Conservation (phyloP, 148 eudicot species). For the Beta vulgaris region DNA sequence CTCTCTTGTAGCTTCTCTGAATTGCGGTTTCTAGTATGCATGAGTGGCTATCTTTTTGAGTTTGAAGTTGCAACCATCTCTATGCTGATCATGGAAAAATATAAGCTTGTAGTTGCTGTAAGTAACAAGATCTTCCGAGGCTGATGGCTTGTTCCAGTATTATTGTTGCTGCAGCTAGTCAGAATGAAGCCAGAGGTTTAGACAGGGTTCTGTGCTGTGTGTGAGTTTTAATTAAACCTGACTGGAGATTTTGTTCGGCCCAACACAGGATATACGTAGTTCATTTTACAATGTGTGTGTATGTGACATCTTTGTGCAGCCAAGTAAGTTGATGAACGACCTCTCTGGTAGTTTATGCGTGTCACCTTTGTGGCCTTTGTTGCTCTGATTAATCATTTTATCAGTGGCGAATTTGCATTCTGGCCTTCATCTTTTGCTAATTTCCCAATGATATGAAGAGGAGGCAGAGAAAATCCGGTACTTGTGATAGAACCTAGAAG, state of each 20-base stretch:
- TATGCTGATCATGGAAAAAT: constrained; percentile 13
- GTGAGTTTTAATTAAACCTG: not conserved
- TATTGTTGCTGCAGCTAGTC: constrained; percentile 1
- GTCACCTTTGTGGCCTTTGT: not conserved
- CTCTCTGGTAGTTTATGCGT: not conserved
- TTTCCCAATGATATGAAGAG: not conserved
- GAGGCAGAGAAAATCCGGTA: constrained; percentile 1
- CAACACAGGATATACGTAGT: not conserved
- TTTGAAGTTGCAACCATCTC: constrained; percentile 14
- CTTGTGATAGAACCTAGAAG: not conserved
- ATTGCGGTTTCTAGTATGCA: constrained; percentile 21
- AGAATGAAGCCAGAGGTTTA: not conserved
- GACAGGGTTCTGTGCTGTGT: not conserved
- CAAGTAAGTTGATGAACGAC: not conserved
- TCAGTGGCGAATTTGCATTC: not conserved
- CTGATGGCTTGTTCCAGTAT: not conserved
- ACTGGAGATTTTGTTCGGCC: not conserved
- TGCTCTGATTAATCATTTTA: not conserved
- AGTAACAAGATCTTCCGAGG: not conserved
- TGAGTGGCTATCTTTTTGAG: constrained; percentile 12
- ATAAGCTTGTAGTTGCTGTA: not conserved
- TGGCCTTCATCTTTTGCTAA: constrained; percentile 11
- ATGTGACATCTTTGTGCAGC: not conserved
- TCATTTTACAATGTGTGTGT: not conserved
- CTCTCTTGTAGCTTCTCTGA: constrained; percentile 9